These are phyloP conservation scores for Balansia obtecta DNA, from an alignment of 2,329 filamentous ascomycete species.

Conservation along the genomic window DNA sequence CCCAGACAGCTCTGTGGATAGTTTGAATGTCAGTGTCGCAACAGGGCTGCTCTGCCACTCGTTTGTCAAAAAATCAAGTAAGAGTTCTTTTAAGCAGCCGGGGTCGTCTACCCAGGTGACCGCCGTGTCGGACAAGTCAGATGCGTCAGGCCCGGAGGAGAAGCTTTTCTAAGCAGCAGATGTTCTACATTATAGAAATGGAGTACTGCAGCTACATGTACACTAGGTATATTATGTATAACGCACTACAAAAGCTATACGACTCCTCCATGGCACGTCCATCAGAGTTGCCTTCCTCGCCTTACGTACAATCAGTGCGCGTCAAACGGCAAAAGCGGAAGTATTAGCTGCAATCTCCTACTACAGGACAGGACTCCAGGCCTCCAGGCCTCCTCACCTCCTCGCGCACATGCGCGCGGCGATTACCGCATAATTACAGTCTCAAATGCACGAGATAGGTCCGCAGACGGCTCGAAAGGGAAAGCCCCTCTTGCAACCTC, in stretches of 20 bases:
- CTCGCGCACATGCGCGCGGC: no score
- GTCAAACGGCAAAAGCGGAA: background rate
- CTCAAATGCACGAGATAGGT: background rate
- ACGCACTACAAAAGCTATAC: background rate
- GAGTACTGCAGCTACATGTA: background rate
- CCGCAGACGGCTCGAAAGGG: background rate
- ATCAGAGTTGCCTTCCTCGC: no score
- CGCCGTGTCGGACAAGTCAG: background rate
- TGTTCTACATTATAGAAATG: background rate
- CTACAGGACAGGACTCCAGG: no score
- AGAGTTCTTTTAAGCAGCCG: background rate
- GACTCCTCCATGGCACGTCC: no score
- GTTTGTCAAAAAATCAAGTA: conserved; percentile 38
- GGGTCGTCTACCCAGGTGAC: background rate
- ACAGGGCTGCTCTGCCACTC: conserved; percentile 62
- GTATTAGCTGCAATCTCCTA: no score
- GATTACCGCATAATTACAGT: background rate
- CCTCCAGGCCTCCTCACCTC: no score
- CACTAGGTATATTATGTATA: background rate
- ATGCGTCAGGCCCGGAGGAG: background rate
- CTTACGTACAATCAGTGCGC: no score
- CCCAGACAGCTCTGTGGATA: conserved; percentile 56
- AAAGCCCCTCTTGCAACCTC: background rate
- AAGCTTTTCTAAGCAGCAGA: background rate
- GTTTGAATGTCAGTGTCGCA: conserved; percentile 87